Evolutionary conservation across 1,284 basidiomycete species (phyloP), one percentile per base, ranked within the genome.

Genomic region (Malassezia furfur): DNA sequence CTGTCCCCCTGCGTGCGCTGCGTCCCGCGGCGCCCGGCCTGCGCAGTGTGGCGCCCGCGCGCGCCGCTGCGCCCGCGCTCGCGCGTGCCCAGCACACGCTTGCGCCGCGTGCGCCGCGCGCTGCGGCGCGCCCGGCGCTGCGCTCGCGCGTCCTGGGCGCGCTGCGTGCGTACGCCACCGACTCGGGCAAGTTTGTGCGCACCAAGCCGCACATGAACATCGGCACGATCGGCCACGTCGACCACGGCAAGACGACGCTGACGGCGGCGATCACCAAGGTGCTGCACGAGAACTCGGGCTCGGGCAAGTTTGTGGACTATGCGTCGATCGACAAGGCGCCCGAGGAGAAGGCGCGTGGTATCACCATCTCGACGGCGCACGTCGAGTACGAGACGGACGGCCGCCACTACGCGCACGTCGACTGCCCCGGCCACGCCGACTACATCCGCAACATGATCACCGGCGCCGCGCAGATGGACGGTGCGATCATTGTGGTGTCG

Each of bases 281-380:
- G 60, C 83, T 98, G 54, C 79, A 93, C 37, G 82, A 85, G 64
- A 51, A 60, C 17, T 85, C 86, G 65, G 87, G 85, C 52, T 77
- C 76, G 52, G 91, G 90, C 64, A 90, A 86, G 77, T 98, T 99
- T 78, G 87, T 94, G 65, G 93, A 93, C 81, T 99, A 99, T 79
- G 83, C 83, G 52, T 85, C 91, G 78, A 99, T 99, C 74, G 94
- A 99, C 85, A 96, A 91, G 81, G 94, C 94, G n/a, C 94, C 94
- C 10, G 94, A 99, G 78, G 94, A 99, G 80, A 94, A 91, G 79
- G 93, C 93, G 57, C 88, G 94, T 78, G 94, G 94, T 80, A 98
- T 99, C 78, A 99, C 94, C 65, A 99, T 99, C 75, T 78, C 79
- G 53, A 81, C 81, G 38, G 80, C 81, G 50, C 94, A 99, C 77